Conservation (phyloP, 768 basidiomycete species). For the Peribolospora baueri region DNA sequence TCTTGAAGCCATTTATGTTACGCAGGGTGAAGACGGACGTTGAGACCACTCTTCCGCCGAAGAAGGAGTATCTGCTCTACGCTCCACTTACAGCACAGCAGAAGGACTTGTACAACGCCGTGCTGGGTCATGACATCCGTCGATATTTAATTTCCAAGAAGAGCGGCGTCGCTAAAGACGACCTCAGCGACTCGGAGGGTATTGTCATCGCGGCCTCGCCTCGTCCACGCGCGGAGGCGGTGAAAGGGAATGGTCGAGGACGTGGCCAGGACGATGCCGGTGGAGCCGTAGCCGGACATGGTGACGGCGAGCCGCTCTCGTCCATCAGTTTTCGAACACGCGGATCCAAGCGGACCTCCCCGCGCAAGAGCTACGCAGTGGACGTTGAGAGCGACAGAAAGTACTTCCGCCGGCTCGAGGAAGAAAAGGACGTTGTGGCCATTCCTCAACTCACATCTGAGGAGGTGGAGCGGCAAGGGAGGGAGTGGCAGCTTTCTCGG, state of each 20-base stretch:
- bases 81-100: constrained; percentile 65
- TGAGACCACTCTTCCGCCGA: constrained; percentile 55
- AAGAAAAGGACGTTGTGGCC: constrained; percentile 16
- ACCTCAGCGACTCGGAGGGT: constrained; percentile 12
- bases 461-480: constrained; percentile 7
- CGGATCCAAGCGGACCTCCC: no score
- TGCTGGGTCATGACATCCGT: constrained; percentile 45
- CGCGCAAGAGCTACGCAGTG: no score
- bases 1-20: constrained; percentile 84
- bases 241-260: no score
- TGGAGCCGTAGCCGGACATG: background rate
- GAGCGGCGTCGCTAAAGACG: constrained; percentile 4
- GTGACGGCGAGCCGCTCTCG: constrained; percentile 2
- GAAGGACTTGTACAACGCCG: constrained; percentile 57
- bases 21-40: constrained; percentile 82
- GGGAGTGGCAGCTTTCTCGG: no score
- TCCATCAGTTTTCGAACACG: no score
- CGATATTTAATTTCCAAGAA: background rate
- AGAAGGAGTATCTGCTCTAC: constrained; percentile 51
- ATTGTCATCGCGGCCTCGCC: no score
- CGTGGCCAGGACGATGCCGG: background rate
- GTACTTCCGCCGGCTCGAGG: no score
- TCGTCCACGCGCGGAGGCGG: no score
- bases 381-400: no score
- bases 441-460: constrained; percentile 11